Conservation (phyloP, 1,284 basidiomycete genomes). For the Polyporus tsugae region DNA sequence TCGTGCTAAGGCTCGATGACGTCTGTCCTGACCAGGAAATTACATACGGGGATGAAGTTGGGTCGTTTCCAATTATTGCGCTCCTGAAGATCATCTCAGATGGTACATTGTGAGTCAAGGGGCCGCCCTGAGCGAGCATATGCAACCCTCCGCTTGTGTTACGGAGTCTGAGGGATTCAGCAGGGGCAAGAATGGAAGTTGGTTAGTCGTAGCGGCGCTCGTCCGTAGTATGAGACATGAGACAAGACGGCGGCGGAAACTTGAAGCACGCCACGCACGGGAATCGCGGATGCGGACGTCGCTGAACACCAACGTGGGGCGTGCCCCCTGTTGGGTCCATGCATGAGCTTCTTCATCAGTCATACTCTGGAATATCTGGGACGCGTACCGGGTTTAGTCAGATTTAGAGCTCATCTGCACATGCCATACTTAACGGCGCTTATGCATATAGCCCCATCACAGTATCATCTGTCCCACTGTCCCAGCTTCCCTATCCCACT, state of each 20-base stretch:
- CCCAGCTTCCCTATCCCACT: too few species aligned
- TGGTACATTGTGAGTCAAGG: background rate
- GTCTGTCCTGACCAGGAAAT: background rate
- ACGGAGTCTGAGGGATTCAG: background rate
- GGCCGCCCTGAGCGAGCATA: background rate
- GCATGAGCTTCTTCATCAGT: background rate
- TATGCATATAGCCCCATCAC: background rate
- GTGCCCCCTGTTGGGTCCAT: background rate
- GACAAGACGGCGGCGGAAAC: background rate
- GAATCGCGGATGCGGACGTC: too few species aligned
- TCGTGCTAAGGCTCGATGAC: background rate
- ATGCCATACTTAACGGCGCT: background rate
- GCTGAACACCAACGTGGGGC: background rate
- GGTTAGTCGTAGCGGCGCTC: background rate
- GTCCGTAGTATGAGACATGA: background rate
- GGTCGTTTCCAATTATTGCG: background rate
- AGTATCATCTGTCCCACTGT: too few species aligned
- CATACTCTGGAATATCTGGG: background rate
- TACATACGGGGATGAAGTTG: background rate
- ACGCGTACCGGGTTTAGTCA: background rate
- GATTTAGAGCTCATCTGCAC: background rate
- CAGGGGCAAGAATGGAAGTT: conserved; percentile 6
- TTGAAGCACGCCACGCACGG: background rate
- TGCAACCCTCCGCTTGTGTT: background rate
- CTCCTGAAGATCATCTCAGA: background rate